phyloP scores from a whole-genome alignment of 2,329 filamentous ascomycete species.

The Microdochium trichocladiopsis region DNA sequence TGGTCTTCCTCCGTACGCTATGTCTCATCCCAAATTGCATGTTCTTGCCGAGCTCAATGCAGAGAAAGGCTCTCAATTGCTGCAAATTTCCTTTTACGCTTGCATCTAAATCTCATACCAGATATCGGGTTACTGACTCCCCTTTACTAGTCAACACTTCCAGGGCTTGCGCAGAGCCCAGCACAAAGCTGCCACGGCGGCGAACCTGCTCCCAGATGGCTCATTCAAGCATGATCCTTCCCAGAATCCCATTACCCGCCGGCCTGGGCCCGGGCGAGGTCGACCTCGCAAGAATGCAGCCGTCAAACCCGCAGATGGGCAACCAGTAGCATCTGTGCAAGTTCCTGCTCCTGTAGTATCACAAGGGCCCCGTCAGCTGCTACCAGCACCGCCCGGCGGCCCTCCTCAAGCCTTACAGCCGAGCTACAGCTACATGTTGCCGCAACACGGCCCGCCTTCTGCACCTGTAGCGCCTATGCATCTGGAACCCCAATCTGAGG shows the following conservation, averaged over 20 bases:
- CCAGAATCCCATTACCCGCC: slow-evolving; percentile 51
- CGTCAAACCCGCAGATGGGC: slow-evolving; percentile 1
- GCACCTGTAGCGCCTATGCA: not conserved
- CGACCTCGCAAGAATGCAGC: slow-evolving; percentile 37
- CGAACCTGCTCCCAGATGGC: slow-evolving; percentile 25
- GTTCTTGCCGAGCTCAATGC: no score
- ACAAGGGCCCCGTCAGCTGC: not conserved
- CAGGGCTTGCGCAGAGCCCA: slow-evolving; percentile 50
- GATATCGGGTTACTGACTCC: slow-evolving; percentile 1
- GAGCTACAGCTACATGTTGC: not conserved
- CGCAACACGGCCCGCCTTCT: not conserved
- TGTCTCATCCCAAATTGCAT: no score
- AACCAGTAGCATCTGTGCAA: no score
- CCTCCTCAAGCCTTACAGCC: not conserved
- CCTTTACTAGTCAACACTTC: slow-evolving; percentile 46
- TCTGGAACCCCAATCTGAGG: not conserved
- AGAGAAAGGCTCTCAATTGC: no score
- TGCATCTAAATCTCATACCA: no score
- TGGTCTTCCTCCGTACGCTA: not conserved
- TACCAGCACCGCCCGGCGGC: not conserved
- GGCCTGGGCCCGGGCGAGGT: slow-evolving; percentile 50
- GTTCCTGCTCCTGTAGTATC: no score
- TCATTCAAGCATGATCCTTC: slow-evolving; percentile 40
- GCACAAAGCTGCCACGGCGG: slow-evolving; percentile 36
- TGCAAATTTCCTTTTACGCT: no score